Base-by-base conservation (phyloP, 805 yeast genomes). In the Metschnikowia gelsemii region DNA sequence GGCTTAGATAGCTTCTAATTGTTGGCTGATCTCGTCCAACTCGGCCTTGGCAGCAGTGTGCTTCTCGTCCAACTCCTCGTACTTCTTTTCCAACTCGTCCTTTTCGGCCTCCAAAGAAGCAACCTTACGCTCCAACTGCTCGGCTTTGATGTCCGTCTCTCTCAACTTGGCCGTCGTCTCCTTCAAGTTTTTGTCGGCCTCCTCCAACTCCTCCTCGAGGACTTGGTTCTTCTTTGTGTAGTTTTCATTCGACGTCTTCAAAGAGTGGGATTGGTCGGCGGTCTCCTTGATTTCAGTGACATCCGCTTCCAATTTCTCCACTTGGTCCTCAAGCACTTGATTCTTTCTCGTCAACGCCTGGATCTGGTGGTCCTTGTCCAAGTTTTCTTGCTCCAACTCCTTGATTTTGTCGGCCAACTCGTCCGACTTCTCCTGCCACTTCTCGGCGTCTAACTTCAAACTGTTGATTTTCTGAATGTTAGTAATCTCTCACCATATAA, bases 381-480 rank as follows among this genome's bases (percentile, higher is more conserved):
- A 74, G 62, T 79, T 78, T 61, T 88, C 96, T 72, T 91, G 97
- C 69, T 91, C 98, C 66, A 91, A 76, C 62, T 76, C 84, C 77
- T 90, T 93, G 72, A 86, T 80, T 65, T 82, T 82, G 50, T 76
- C 80, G 47, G 81, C 70, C 58, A 86, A 78, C 58, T 87, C 96
- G 61, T 93, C 99, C 47, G 93, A 83, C 75, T 89, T 87, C 66
- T 88, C 96, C 75, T 91, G 96, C 88, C 99, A 95, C 58, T 84
- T 75, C 74, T 93, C 99, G 54, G 96, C 91, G 64, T 93, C 98
- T 59, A 87, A 75, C 72, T 91, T 90, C 68, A 93, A 81, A 70
- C 82, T 82, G 76, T 74, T 83, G 73, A 89, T 75, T 79, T 88
- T 89, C 95, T 87, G 51, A 11, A 19, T 2, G 50, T 45, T 48